phyloP scores from a whole-genome alignment of 2,329 filamentous ascomycete species.

The Metarhizium brunneum region DNA sequence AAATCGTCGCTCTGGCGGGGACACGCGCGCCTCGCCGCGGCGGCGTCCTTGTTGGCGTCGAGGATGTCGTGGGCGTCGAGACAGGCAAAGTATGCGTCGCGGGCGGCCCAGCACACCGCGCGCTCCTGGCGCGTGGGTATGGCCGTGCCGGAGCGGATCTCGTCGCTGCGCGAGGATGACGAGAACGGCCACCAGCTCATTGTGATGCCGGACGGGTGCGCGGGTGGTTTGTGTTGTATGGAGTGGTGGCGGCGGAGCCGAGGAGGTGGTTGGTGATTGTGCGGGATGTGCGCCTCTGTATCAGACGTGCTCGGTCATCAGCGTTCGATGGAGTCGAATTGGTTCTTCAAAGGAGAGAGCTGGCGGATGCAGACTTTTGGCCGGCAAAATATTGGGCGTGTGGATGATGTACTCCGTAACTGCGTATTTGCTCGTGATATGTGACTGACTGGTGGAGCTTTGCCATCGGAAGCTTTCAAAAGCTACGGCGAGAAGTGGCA shows the following conservation, averaged over 20 bases:
- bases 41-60: constrained; percentile 46
- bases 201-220: constrained; percentile 4
- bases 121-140: constrained; percentile 82
- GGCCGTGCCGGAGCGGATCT: constrained; percentile 42
- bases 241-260: too few species aligned
- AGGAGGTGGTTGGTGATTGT: too few species aligned
- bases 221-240: too few species aligned
- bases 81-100: constrained; percentile 82
- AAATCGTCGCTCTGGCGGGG: constrained; percentile 45
- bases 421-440: not conserved
- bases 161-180: constrained; percentile 36
- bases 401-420: too few species aligned
- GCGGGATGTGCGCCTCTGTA: too few species aligned
- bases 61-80: constrained; percentile 75
- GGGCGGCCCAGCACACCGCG: constrained; percentile 77
- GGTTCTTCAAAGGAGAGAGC: too few species aligned
- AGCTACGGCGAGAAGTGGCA: constrained; percentile 1
- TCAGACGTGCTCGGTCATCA: too few species aligned
- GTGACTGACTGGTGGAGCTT: too few species aligned
- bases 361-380: too few species aligned
- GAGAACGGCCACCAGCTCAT: constrained; percentile 43
- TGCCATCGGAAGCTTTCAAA: not conserved
- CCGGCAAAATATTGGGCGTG: too few species aligned
- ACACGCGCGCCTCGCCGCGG: constrained; percentile 30
- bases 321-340: too few species aligned